Percentiles rank a stretch among this genome's conserved stretches.
phyloP scores from a whole-genome alignment of 805 yeast species.

The Kluyveromyces siamensis region DNA sequence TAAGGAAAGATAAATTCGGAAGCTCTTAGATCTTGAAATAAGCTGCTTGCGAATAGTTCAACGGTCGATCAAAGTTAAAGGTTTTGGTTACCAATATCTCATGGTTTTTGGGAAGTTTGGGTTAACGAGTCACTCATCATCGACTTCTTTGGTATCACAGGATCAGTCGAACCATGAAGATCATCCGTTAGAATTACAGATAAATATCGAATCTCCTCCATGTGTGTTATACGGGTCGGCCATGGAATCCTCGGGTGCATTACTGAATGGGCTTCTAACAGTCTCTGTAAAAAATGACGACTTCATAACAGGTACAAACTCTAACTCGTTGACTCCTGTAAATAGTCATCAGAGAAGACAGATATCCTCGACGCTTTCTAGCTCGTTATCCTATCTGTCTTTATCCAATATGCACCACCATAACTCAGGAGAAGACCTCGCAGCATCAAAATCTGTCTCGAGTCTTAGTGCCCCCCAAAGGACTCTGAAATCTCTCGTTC shows the following conservation, averaged over 20 bases:
- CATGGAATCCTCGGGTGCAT: constrained; percentile 72
- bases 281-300: constrained; percentile 39
- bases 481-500: constrained; percentile 33
- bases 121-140: constrained; percentile 1
- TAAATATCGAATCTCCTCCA: constrained; percentile 86
- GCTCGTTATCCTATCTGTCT: constrained; percentile 18
- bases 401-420: constrained; percentile 6
- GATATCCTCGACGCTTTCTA: constrained; percentile 10
- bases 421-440: constrained; percentile 9
- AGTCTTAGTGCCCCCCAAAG: constrained; percentile 16
- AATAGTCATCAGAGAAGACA: constrained; percentile 9
- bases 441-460: constrained; percentile 15
- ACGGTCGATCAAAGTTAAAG: background rate
- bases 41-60: no score
- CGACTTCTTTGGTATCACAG: constrained; percentile 2
- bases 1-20: background rate
- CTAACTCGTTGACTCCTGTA: constrained; percentile 11
- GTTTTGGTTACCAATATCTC: background rate
- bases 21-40: background rate
- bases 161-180: constrained; percentile 8
- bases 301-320: constrained; percentile 5
- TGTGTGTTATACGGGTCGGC: constrained; percentile 75
- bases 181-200: constrained; percentile 39
- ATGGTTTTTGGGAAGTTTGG: constrained; percentile 1
- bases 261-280: constrained; percentile 69